Evolutionary conservation across 192 early-diverging fungal genomes (phyloP), one percentile per base, ranked within the genome.

Genomic region (Podila clonocystis): DNA sequence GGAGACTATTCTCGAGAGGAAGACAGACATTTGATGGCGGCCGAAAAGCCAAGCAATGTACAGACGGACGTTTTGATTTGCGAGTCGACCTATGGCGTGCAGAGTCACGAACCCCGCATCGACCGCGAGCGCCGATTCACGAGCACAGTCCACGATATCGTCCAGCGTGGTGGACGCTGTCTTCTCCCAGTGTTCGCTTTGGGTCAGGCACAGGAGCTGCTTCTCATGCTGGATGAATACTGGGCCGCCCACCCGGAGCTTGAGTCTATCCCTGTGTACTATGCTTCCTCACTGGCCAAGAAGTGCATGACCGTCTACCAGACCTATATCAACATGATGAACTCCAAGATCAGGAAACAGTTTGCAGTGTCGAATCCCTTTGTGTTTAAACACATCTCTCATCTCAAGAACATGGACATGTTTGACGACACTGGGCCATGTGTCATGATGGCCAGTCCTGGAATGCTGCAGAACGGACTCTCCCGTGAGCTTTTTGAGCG

Each of bases 1-100:
- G 98, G 98, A 58, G 98, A 99, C 82, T 99, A 99, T 75, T 98
- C 97, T 30, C 93, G 97, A 50, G 98, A 99, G 85, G 98, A 99
- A 83, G 98, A 99, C 86, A 90, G 98, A 11, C 98, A 99, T 82
- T 89, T 99, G 65, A 95, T 97, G 89, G 94, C 97, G 3, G 98
- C 97, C 6, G 98, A 99, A 73, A 89, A 91, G 29, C 98, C 98
- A 1, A 89, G 89, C 26, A 89, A 87, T 49, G 92, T 94, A 0
- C 76, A 90, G 28, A 90, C 95, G 12, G 96, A 98, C 68, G 96
- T 99, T 13, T 85, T 99, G 65, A 97, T 99, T 58, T 95, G 93
- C 61, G 98, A 99, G 75, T 93, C 92, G 34, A 99, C 98, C 4
- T 99, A 97, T 75, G 97, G 98, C 59, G 94, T 99, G 36, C 97